Base-by-base conservation (phyloP, 2,329 filamentous ascomycete genomes). In the Xylaria sp. region DNA sequence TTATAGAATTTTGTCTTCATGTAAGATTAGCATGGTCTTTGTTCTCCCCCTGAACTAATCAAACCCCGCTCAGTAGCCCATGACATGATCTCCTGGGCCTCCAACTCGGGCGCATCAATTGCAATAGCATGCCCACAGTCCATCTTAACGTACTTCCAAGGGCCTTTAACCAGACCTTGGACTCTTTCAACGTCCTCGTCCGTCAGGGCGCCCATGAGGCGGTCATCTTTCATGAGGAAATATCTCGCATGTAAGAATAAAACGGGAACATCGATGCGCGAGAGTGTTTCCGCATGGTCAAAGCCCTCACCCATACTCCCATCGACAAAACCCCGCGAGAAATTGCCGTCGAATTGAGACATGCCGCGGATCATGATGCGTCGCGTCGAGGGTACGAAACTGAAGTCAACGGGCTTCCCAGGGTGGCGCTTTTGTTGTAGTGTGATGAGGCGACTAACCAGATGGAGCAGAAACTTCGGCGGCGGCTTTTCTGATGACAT, bases 311-410 rank as follows among this genome's bases (percentile, higher is more conserved):
- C 63, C 47, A 65, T 60, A 34, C 47, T 60, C 9, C 63, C 63
- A 48, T 65, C 63, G 24, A 65, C 48, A 19, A 65, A 65, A 27
- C 56, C 63, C 3, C 56, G 64, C 36, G 64, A 54, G 57, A 66
- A 66, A 62, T 66, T 66, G 17, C 64, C 64, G 42, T 66, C 64
- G 11, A 66, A 66, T 4, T 66, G 64, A 1, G 64, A 66, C 57
- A 66, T 61, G 39, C 64, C 48, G 19, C 58, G 64, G 5, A 66
- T 61, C 58, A 55, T 51, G 39, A 61, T 61, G 50, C 64, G 64
- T 12, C 50, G 64, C 42, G 54, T 51, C 27, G 47, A 32, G 32
- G 64, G 64, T 39, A 66, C 19, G n/a, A 66, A 62, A 9, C 42
- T 30, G 14, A 66, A 66, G 36, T 66, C 64, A 5, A 66, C 42